Evolutionary conservation across 2,329 filamentous ascomycete genomes (phyloP).

Genomic region (Monosporascus sp.): DNA sequence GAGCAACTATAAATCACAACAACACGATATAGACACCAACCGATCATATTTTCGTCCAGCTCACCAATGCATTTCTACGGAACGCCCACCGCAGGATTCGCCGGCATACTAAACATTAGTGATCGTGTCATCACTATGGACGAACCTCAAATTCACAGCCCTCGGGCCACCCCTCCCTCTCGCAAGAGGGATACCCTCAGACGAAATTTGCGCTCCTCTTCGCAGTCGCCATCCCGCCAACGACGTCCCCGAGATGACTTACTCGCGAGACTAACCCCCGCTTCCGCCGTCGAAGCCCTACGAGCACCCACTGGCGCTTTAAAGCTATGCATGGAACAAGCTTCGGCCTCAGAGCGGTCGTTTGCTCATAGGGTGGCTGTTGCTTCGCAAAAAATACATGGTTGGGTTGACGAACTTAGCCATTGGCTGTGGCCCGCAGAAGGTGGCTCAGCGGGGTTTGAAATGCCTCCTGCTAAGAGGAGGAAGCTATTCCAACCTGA

Average conservation of each 20-base stretch:
- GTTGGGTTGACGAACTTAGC: constrained; percentile 69
- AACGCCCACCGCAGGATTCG: constrained; percentile 8
- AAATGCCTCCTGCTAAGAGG: constrained; percentile 38
- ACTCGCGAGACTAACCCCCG: constrained; percentile 55
- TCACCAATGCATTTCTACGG: constrained; percentile 12
- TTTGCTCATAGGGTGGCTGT: constrained; percentile 66
- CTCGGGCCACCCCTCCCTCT: constrained; percentile 27
- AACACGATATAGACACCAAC: neutral
- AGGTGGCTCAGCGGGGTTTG: constrained; percentile 49
- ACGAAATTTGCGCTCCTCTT: constrained; percentile 33
- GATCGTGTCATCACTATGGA: constrained; percentile 17
- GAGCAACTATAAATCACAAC: neutral
- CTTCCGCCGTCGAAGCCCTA: constrained; percentile 56
- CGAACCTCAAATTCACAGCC: constrained; percentile 23
- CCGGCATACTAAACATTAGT: constrained; percentile 18
- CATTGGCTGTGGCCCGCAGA: constrained; percentile 52
- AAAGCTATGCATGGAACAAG: constrained; percentile 55
- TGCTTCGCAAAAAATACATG: constrained; percentile 64
- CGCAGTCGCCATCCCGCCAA: constrained; percentile 42
- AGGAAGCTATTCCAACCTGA: constrained; percentile 30
- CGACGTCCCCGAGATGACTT: constrained; percentile 49
- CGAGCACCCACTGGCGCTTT: constrained; percentile 46
- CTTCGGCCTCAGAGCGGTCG: constrained; percentile 61
- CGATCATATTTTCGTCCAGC: constrained; percentile 8
- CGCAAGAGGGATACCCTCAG: constrained; percentile 33